Base-by-base conservation (phyloP, 2,329 filamentous ascomycete species). In the Trichophyton verrucosum region DNA sequence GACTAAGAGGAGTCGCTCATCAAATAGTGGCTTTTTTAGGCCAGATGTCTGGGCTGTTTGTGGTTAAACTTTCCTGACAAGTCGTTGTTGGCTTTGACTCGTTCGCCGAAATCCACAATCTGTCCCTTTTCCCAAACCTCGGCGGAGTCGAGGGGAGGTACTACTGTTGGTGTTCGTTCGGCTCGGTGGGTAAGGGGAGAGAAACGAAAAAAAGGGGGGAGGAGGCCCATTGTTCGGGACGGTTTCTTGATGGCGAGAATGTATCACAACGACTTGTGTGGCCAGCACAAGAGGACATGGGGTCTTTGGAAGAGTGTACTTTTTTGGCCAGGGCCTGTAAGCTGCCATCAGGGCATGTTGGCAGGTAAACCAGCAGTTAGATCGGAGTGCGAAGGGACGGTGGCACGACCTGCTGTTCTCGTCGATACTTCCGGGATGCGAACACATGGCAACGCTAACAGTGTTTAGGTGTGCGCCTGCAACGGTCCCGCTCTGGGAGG, bases 91-190 rank as follows among this genome's bases (percentile, higher is more conserved):
- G 20, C 8, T 27, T 15, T 22, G 11, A 24, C 6, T 22, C 24
- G 46, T 22, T 49, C 2, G 13, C 49, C 49, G 49, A 55, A 55
- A 55, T n/a, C 49, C 49, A 55, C 49, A 9, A 15, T 24, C 30
- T 9, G 8, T 49, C 46, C 20, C 46, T 22, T 49, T 49, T 11
- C 46, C 46, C 46, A 49, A 46, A 49, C 8, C 9, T 11, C 33
- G 20, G 59, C 59, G 42, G 24, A 30, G 24, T 22, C 53, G 40
- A 44, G 5, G 13, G 17, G n/a, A 44, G 40, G 40, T n/a, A 22
- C 47, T 36, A 33, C 33, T 44, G 24, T 3, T 33, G 58, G 17
- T 51, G 42, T 44, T 58, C 60, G 8, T 61, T 61, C 38, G 55
- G 36, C 17, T 44, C 33, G 20, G 55, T 58, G 8, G 55, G 60